Base-by-base conservation (phyloP, 75 land plant species). In the Ceratopteris richardii region DNA sequence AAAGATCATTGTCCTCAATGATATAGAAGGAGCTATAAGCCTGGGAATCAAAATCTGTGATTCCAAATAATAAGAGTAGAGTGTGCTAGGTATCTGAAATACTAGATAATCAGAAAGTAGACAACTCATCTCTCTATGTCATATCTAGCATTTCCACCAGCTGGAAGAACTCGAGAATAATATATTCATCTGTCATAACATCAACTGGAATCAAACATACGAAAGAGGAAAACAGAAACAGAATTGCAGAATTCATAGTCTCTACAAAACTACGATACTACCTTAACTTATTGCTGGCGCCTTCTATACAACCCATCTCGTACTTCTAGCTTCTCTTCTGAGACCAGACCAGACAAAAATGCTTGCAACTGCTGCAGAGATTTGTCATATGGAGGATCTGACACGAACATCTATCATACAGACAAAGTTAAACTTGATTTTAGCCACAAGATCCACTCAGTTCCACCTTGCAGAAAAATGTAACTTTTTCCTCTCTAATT, bases 301-400 rank as follows among this genome's bases (percentile, higher is more conserved):
- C 54, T 21, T 28, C 54, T 52, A 62, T 85, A 90, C 62, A 77
- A 53, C 20, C 87, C 87, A 58, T 90, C 96, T 66, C 82, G 72
- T 17, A 90, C 31, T 63, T 90, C 96, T 33, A 90, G 47, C 67
- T 90, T 90, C 56, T 90, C 96, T 59, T 90, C 96, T 48, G 82
- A 62, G 20, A 86, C 74, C 41, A 90, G 71, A 41, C 84, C 77
- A 43, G 79, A 71, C 31, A 90, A 72, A 46, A 90, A 90, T 61
- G 87, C 85, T 66, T 90, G 96, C 55, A 90, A 53, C 61, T 90
- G 90, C 66, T 85, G 96, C 29, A 90, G 80, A 26, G 96, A 80
- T 63, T 90, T 90, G 44, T 85, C 90, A 54, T 90, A 90, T 1
- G 84, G 44, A 25, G 87, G 90, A 44, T 90, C 96, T 29, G 83